Evolutionary conservation across 331 rosid genomes (phyloP).

Genomic region (Rhamnella rubrinervis): DNA sequence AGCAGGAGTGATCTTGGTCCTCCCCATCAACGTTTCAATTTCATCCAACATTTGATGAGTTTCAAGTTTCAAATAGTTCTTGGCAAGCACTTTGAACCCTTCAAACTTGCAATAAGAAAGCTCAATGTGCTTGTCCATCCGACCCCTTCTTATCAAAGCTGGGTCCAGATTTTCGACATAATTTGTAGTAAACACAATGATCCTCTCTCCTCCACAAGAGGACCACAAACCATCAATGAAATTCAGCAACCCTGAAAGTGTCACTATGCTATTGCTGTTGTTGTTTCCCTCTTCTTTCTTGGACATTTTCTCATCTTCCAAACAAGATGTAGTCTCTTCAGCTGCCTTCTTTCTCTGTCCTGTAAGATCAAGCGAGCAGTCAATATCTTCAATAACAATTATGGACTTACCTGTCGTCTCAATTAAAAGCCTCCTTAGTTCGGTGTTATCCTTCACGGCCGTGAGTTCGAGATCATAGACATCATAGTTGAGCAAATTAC

Average conservation of each 20-base stretch:
- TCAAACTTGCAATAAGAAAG: slow-evolving; percentile 60
- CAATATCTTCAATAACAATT: slow-evolving; percentile 78
- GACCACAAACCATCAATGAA: slow-evolving; percentile 86
- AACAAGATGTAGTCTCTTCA: slow-evolving; percentile 35
- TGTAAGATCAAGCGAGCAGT: slow-evolving; percentile 81
- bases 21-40: slow-evolving; percentile 42
- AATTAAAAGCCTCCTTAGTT: slow-evolving; percentile 76
- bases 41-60: slow-evolving; percentile 49
- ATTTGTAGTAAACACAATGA: slow-evolving; percentile 65
- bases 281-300: slow-evolving; percentile 51
- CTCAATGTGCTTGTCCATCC: slow-evolving; percentile 75
- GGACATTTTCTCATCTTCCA: slow-evolving; percentile 25
- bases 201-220: slow-evolving; percentile 68
- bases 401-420: slow-evolving; percentile 78
- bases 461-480: slow-evolving; percentile 84
- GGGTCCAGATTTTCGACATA: slow-evolving; percentile 75
- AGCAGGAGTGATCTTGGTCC: slow-evolving; percentile 62
- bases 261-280: slow-evolving; percentile 46
- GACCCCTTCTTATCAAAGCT: slow-evolving; percentile 66
- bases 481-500: slow-evolving; percentile 64
- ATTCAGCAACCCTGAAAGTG: slow-evolving; percentile 73
- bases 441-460: slow-evolving; percentile 81
- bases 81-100: slow-evolving; percentile 65
- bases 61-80: slow-evolving; percentile 55
- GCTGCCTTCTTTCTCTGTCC: slow-evolving; percentile 62